Evolutionary conservation across 75 land plant genomes (phyloP).

Genomic region (Sequoiadendron giganteum): DNA sequence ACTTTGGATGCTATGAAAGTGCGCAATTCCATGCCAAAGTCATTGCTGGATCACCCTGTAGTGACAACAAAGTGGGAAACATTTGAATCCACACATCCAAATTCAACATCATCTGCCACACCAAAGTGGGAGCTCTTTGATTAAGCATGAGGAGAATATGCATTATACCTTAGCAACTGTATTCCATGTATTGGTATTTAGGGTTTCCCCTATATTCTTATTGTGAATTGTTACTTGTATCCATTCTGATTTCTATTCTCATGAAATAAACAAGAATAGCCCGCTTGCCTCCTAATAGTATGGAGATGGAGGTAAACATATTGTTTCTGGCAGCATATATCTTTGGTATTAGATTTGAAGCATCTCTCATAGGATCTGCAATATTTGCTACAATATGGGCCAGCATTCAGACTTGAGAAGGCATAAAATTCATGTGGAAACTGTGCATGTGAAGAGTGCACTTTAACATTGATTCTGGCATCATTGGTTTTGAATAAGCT

Average conservation of each 20-base stretch:
- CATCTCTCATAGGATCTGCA: background rate
- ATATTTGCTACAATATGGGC: background rate
- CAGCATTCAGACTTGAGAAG: background rate
- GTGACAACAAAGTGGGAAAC: conserved; percentile 80
- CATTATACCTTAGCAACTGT: background rate
- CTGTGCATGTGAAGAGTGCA: background rate
- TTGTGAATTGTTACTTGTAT: background rate
- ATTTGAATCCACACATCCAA: conserved; percentile 40
- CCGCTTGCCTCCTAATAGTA: conserved; percentile 3
- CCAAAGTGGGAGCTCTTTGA: conserved; percentile 54
- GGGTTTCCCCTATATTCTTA: background rate
- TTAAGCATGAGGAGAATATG: conserved; percentile 14
- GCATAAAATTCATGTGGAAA: background rate
- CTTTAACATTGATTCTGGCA: background rate
- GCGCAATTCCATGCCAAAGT: conserved; percentile 40
- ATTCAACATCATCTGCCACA: conserved; percentile 16
- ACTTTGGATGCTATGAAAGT: conserved; percentile 50
- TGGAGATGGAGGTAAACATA: conserved; percentile 4
- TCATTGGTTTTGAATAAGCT: background rate
- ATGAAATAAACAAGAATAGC: conserved; percentile 11
- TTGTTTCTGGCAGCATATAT: background rate
- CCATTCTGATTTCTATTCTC: conserved; percentile 6
- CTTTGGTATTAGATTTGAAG: background rate
- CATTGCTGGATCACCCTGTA: conserved; percentile 27
- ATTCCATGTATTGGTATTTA: conserved; percentile 1